Evolutionary conservation across 257 asterid genomes (phyloP).

Genomic region (Nicotiana knightiana): DNA sequence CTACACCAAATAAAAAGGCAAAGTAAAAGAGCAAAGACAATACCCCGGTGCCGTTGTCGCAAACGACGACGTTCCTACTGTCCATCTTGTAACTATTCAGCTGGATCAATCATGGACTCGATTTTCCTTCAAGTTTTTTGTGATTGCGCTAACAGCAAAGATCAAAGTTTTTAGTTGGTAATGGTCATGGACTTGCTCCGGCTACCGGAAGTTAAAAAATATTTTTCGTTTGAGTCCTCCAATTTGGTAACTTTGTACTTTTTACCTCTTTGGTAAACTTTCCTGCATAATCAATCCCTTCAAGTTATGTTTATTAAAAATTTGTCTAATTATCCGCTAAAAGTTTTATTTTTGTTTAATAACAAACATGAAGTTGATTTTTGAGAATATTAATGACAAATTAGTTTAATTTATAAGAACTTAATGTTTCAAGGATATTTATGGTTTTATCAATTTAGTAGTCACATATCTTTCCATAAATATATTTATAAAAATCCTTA

Average conservation of each 20-base stretch:
- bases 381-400: not conserved
- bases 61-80: conserved; percentile 75
- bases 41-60: conserved; percentile 98
- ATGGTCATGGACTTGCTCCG: not conserved
- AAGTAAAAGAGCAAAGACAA: not conserved
- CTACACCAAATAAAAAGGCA: not conserved
- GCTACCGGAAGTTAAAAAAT: not conserved
- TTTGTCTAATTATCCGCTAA: not conserved
- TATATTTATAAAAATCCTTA: no score
- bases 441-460: not conserved
- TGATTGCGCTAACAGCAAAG: not conserved
- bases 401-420: no score
- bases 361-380: not conserved
- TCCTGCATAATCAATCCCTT: not conserved
- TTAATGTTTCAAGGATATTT: no score
- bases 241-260: not conserved
- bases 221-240: not conserved
- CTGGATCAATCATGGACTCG: not conserved
- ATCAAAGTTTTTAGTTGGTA: not conserved
- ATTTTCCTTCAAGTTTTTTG: not conserved
- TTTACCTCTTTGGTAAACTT: not conserved
- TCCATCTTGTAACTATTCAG: conserved; percentile 43
- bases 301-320: not conserved
- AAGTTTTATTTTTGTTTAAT: not conserved
- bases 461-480: not conserved